Conservation (phyloP, 129 eudicot genomes). For the Apium graveolens region DNA sequence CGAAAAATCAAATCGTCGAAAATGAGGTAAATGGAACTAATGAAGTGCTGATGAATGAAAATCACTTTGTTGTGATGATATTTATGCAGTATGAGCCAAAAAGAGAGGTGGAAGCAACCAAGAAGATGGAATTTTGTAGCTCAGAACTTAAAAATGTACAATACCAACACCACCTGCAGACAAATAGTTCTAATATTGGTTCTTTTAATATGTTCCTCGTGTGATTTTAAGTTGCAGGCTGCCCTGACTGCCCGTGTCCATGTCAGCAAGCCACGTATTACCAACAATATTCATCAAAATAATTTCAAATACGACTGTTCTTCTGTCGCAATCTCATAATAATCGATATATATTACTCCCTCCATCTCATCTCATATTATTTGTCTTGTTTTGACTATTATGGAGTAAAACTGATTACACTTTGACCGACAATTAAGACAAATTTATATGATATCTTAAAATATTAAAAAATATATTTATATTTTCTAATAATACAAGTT, state of each 20-base stretch:
- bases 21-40: no score
- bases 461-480: no score
- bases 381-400: no score
- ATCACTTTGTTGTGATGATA: constrained; percentile 4
- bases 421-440: no score
- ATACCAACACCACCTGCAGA: not conserved
- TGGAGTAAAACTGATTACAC: no score
- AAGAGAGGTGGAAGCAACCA: constrained; percentile 11
- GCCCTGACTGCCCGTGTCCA: not conserved
- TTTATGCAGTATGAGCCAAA: constrained; percentile 13
- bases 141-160: not conserved
- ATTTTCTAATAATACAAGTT: no score
- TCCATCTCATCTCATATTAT: no score
- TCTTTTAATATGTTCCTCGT: constrained; percentile 5
- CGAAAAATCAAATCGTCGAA: not conserved
- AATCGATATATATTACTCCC: no score
- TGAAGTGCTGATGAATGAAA: not conserved
- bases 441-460: no score
- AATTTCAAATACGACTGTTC: no score
- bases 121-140: constrained; percentile 10
- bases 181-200: constrained; percentile 3
- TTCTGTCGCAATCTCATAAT: no score
- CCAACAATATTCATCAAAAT: no score
- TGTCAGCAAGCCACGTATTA: not conserved
- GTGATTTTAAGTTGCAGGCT: not conserved